Percentiles rank a stretch among this genome's conserved stretches.
phyloP scores from a whole-genome alignment of 2,329 filamentous ascomycete species.

The Orbilia blumenaviensis region DNA sequence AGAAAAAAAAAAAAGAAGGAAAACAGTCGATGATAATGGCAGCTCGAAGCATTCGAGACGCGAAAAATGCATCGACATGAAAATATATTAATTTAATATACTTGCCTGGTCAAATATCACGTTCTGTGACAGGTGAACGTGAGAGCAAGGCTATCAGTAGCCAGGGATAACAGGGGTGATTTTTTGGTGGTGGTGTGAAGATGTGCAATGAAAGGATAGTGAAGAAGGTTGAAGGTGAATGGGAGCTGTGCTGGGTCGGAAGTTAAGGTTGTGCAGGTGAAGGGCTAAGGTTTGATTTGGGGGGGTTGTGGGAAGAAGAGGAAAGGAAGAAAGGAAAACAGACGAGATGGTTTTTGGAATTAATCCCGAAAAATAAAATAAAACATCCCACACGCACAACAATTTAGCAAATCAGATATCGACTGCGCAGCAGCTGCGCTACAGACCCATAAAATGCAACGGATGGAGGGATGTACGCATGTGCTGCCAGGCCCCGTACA shows the following conservation, averaged over 20 bases:
- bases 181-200: neutral
- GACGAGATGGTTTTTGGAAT: constrained; percentile 25
- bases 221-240: constrained; percentile 19
- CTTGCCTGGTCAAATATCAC: constrained; percentile 26
- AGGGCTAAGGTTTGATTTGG: constrained; percentile 11
- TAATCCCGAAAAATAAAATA: constrained; percentile 30
- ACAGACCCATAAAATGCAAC: constrained; percentile 9
- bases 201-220: constrained; percentile 5
- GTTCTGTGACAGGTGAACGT: constrained; percentile 18
- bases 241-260: constrained; percentile 18
- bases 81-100: constrained; percentile 2
- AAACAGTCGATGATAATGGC: constrained; percentile 47
- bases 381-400: constrained; percentile 52
- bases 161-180: neutral
- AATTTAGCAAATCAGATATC: constrained; percentile 51
- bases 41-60: constrained; percentile 40
- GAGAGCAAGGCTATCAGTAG: constrained; percentile 6
- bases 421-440: constrained; percentile 7
- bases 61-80: constrained; percentile 37
- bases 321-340: constrained; percentile 26
- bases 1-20: constrained; percentile 24
- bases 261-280: constrained; percentile 8
- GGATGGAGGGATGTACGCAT: constrained; percentile 3
- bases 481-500: neutral
- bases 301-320: constrained; percentile 21